Base-by-base conservation (phyloP, 441 rosid genomes). In the Aquilaria agallochum region DNA sequence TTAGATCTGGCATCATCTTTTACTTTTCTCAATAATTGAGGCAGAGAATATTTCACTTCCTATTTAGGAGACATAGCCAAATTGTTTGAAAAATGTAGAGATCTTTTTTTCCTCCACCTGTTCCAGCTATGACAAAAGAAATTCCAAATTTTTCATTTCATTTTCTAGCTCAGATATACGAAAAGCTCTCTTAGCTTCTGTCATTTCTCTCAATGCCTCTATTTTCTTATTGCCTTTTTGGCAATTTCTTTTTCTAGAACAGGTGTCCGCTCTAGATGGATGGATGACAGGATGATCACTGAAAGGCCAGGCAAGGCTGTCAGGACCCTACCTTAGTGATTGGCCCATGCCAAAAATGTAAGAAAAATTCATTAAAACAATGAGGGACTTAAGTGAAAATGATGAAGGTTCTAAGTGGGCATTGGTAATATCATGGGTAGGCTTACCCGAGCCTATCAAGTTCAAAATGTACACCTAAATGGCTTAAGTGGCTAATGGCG, bases 231-330 rank as follows among this genome's bases (percentile, higher is more conserved):
- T 57, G 98, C 98, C 73, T 85, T 93, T 72, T 96, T 82, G 6
- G 98, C 98, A 59, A 93, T 64, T 81, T 93, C 97, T 85, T 90
- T 97, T 80, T 83, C 92, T 34, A 97, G 88, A 71, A 97, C 97
- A 64, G 87, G 88, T 73, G 27, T 20, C 27, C 27, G 27, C 27
- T 20, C 27, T 20, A 20, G 27, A 20, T 20, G 27, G 27, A 20
- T 20, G 27, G 27, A 20, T 20, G 27, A 20, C 27, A 20, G 27
- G 27, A 20, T 20, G 27, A 20, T 20, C 27, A 20, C 27, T 20
- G 27, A 20, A 20, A 20, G 27, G 27, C 27, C 27, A 20, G 27
- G 27, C 27, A 20, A 20, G 27, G 27, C 27, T 20, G 27, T 15
- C 15, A 15, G 15, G 15, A 15, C 15, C 15, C 15, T 15, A 15